Evolutionary conservation across 2,329 filamentous ascomycete genomes (phyloP).

Genomic region (Elsinoe ampelina): DNA sequence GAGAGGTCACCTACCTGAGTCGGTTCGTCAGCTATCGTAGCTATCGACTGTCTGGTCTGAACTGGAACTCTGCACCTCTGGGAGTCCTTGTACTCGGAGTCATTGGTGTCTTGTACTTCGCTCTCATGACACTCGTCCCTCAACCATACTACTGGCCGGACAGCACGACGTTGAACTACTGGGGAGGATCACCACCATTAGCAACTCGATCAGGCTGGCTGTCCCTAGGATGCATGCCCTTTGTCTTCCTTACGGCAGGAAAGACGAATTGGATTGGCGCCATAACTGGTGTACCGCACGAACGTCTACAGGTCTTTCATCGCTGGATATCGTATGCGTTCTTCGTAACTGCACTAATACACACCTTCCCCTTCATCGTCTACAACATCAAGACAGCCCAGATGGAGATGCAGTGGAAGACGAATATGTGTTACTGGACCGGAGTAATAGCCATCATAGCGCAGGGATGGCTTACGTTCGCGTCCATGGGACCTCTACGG

Average conservation of each 20-base stretch:
- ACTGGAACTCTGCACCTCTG: neutral
- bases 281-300: slow-evolving; percentile 82
- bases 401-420: slow-evolving; percentile 47
- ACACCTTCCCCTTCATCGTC: slow-evolving; percentile 82
- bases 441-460: slow-evolving; percentile 42
- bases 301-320: slow-evolving; percentile 85
- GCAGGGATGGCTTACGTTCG: slow-evolving; percentile 55
- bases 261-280: slow-evolving; percentile 80
- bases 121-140: slow-evolving; percentile 32
- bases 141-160: slow-evolving; percentile 48
- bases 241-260: slow-evolving; percentile 85
- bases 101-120: slow-evolving; percentile 34
- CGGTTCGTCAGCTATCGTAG: neutral
- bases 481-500: slow-evolving; percentile 54
- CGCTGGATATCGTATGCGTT: slow-evolving; percentile 85
- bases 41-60: neutral
- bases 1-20: neutral
- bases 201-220: slow-evolving; percentile 87
- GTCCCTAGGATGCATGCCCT: slow-evolving; percentile 80
- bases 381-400: slow-evolving; percentile 56
- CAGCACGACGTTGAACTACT: slow-evolving; percentile 30
- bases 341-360: slow-evolving; percentile 72
- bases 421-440: slow-evolving; percentile 36
- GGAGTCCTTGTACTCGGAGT: neutral
- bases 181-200: slow-evolving; percentile 71